Percentiles rank a stretch among this genome's conserved stretches.
Conservation (phyloP, 2,329 filamentous ascomycete genomes). For the Cladophialophora yegresii region DNA sequence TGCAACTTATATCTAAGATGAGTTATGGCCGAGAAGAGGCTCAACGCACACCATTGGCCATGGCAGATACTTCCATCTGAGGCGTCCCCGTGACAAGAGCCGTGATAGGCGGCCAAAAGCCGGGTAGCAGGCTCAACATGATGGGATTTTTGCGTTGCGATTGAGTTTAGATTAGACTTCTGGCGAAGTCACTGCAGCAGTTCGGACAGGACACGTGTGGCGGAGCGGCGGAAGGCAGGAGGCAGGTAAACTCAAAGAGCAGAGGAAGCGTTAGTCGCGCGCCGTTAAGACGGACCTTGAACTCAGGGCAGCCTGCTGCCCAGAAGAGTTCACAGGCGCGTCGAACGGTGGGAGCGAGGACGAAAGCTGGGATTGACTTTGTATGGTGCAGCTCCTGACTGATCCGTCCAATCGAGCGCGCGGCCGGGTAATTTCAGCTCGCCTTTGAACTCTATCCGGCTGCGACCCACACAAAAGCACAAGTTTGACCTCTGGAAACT, state of each 20-base stretch:
- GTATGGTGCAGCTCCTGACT: not conserved
- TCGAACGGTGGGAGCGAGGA: slow-evolving; percentile 5
- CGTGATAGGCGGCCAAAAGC: slow-evolving; percentile 11
- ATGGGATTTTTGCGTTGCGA: slow-evolving; percentile 6
- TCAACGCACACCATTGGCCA: not conserved
- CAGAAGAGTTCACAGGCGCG: too few relatives aligned
- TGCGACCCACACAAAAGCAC: slow-evolving; percentile 4
- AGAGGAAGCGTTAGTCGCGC: not conserved
- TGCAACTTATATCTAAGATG: slow-evolving; percentile 1
- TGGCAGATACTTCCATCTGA: slow-evolving; percentile 3
- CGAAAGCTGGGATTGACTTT: slow-evolving; percentile 10
- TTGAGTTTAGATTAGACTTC: slow-evolving; percentile 13
- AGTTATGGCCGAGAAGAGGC: not conserved
- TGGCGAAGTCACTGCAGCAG: slow-evolving; percentile 11
- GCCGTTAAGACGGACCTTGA: not conserved
- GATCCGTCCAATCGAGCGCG: not conserved
- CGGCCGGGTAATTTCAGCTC: slow-evolving; percentile 2
- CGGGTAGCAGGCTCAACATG: not conserved
- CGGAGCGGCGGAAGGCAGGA: not conserved
- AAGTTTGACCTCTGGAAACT: not conserved
- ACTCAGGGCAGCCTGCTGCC: not conserved
- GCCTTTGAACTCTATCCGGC: slow-evolving; percentile 7
- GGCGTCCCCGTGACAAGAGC: not conserved
- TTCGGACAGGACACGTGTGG: not conserved
- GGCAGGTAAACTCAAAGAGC: not conserved